Base-by-base conservation (phyloP, 2,329 filamentous ascomycete genomes). In the Acrodontium crateriforme region DNA sequence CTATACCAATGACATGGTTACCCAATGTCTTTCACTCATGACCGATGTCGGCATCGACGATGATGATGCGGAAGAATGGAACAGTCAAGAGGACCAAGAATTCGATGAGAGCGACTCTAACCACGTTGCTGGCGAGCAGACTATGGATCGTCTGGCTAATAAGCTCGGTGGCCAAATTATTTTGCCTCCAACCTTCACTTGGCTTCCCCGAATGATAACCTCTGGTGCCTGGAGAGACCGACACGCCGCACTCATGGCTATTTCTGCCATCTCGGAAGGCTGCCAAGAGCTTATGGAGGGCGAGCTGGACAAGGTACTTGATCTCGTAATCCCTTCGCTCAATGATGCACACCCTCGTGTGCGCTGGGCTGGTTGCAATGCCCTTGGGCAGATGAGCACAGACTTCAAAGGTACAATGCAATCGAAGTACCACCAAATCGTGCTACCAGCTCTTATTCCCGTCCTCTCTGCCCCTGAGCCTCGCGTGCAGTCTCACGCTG, bases 331-430 rank as follows among this genome's bases (percentile, higher is more conserved):
- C 27, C 89, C 89, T 10, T 80, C 87, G 18, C 67, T 98, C 18
- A 75, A 78, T 45, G 87, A 98, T 50, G 70, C 79, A 20, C 89
- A 98, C 50, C 81, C 89, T 21, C 81, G 89, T 50, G 89, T 98
- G 30, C 78, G 87, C 46, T 98, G 91, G 76, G 89, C 89, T 28
- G 89, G 85, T 18, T 98, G 89, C 63, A 95, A 98, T 50, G 89
- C 89, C 22, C 69, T 98, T n/a, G 89, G 89, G 16, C 89, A 98
- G 57, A 98, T 98, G 89, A 95, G 87, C 61, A 98, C 89, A 17
- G 89, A 98, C 51, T 98, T 98, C 54, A 87, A 91, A 9, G 85
- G 85, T 9, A 91, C 80, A 8, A 95, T 98, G 87, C 89, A 98
- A 57, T 79, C 82, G 42, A 89, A 93, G 46, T 92, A 92, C 55